These are phyloP conservation scores for Trametes cingulata DNA, from an alignment of 768 basidiomycete species.

Conservation along the genomic window DNA sequence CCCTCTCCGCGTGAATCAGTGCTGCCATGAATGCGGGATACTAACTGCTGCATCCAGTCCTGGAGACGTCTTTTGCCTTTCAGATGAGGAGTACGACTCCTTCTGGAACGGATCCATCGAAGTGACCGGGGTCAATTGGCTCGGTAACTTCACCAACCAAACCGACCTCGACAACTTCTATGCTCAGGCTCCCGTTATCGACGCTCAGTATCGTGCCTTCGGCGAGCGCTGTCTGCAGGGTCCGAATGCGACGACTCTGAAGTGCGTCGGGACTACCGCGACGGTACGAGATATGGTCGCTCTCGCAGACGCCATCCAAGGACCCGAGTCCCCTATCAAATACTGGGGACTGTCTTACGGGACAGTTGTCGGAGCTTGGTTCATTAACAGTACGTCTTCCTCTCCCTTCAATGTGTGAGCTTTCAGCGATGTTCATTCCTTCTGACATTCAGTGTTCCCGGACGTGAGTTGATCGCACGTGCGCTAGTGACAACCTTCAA, in stretches of 20 bases:
- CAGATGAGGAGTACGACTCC: constrained; percentile 5
- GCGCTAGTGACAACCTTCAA: not conserved
- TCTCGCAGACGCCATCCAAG: constrained; percentile 12
- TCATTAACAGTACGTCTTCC: constrained; percentile 11
- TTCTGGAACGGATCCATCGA: constrained; percentile 15
- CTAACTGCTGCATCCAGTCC: not conserved
- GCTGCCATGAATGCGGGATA: too few species aligned
- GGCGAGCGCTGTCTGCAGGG: constrained; percentile 13
- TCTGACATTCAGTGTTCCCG: constrained; percentile 8
- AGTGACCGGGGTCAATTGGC: constrained; percentile 2
- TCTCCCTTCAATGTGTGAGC: not conserved
- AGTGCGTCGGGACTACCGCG: constrained; percentile 16
- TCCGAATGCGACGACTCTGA: constrained; percentile 13
- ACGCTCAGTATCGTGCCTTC: constrained; percentile 2
- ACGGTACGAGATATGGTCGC: constrained; percentile 19
- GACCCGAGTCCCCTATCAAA: constrained; percentile 2
- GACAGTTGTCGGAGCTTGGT: constrained; percentile 11
- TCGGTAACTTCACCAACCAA: constrained; percentile 15
- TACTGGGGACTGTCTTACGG: constrained; percentile 21
- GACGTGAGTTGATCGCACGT: too few species aligned
- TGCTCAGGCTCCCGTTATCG: not conserved
- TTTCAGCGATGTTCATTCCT: not conserved
- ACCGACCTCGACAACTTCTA: constrained; percentile 12
- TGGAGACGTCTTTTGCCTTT: constrained; percentile 4
- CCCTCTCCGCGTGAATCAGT: not conserved